Evolutionary conservation across 495 filamentous ascomycete species (phyloP), one percentile per base, ranked within the genome.

Genomic region (Geopyxis carbonaria): DNA sequence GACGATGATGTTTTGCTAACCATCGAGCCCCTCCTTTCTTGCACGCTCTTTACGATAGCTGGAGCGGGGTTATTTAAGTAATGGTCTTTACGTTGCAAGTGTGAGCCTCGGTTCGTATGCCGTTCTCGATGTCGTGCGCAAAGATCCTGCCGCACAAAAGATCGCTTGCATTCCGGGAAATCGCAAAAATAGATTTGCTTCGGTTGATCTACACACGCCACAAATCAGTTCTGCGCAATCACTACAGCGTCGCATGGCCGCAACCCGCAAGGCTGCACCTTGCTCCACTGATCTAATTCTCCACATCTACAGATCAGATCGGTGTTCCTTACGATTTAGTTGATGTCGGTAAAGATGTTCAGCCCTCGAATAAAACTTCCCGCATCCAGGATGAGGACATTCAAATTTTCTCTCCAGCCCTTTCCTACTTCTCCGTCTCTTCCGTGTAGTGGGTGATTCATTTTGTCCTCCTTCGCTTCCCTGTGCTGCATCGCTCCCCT

Each of bases 271-370:
- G 31, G 3, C 31, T 11, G 10, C 3, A 30, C 11, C 20, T 19
- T 6, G 20, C 16, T 18, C 1, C 16, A 2, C 14, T 16, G 7
- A 7, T 6, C 14, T 6, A 7, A 9, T 6, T 16, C 31, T 15
- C 31, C 6, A 7, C 16, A 10, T 18, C 31, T 18, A 18, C 10
- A n/a, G 11, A 19, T 4, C 15, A 13, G 24, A 19, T 38, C 21
- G 38, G 19, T 45, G 45, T 24, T 19, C 59, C 66, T 66, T 76
- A 77, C 89, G 89, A 52, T 97, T 97, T 49, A 97, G 60, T 61
- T 94, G 87, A 60, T 97, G 89, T 16, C 89, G 74, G 59, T 93
- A 93, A 58, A 97, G 68, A 64, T 97, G 89, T 60, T 97, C 89
- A 16, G 87, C 87, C 48, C 89, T 73, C 16, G 87, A 94, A 60